A percentile compares a stretch with the other conserved stretches of the same genome.
Conservation (phyloP, 169 alveolate genomes). For the Eimeria praecox region DNA sequence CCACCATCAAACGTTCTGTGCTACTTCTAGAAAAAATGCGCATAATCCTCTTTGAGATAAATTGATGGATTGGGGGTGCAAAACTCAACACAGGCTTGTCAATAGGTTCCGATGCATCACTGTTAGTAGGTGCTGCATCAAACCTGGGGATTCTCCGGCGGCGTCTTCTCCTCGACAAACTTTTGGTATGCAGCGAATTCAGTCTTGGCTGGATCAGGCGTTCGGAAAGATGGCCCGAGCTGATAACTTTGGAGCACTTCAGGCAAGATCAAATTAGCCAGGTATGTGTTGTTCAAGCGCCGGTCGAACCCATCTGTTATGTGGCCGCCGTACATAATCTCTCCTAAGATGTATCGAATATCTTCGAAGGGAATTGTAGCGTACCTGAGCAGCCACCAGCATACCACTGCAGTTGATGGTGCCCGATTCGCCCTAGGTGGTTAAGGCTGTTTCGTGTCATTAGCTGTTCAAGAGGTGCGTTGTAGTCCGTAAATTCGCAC, state of each 20-base stretch:
- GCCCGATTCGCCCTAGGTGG: background rate
- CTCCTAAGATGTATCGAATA: slow-evolving; percentile 97
- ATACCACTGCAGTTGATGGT: background rate
- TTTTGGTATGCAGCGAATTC: slow-evolving; percentile 94
- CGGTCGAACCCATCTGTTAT: slow-evolving; percentile 98
- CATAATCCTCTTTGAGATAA: background rate
- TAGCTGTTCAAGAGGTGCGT: background rate
- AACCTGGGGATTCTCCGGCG: slow-evolving; percentile 92
- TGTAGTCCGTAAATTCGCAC: slow-evolving; percentile 43
- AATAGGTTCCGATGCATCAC: background rate
- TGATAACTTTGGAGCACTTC: slow-evolving; percentile 92
- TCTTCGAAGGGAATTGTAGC: slow-evolving; percentile 97
- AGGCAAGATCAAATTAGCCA: slow-evolving; percentile 93
- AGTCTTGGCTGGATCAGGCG: slow-evolving; percentile 97
- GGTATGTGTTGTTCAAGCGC: slow-evolving; percentile 96
- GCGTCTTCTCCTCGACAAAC: slow-evolving; percentile 96
- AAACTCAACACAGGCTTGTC: background rate
- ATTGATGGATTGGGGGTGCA: background rate
- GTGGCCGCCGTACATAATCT: slow-evolving; percentile 99
- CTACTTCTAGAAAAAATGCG: background rate
- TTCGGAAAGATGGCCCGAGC: slow-evolving; percentile 92
- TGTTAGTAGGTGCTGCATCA: background rate
- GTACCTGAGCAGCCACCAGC: slow-evolving; percentile 83
- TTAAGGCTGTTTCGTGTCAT: background rate
- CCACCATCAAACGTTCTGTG: background rate